Base-by-base conservation (phyloP, 306 rosid species). In the Quercus cerris region DNA sequence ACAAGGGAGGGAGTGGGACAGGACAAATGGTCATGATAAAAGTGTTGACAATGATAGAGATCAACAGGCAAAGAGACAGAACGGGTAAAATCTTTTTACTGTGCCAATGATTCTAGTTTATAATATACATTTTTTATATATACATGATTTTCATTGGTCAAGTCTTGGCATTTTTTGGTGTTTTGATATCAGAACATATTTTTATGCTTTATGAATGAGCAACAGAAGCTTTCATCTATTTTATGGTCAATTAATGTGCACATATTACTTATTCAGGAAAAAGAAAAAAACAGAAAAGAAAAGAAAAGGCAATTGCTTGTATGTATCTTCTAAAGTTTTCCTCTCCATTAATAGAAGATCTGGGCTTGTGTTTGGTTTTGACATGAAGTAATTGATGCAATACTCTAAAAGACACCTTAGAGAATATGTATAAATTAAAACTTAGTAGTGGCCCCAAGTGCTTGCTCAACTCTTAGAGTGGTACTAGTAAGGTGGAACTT, bases 1-100 rank as follows among this genome's bases (percentile, higher is more conserved):
- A 6, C 72, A 52, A 30, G 89, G 82, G 19, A 73, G 82, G 85
- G 85, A 90, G 78, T 76, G 81, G 84, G 94, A 89, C 41, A 80
- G 83, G 82, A 62, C 67, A 75, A 87, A 88, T 33, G 86, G 68
- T 75, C 87, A 70, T 70, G 88, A 82, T 74, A 82, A 49, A 77
- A 75, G 78, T 74, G 81, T 81, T 74, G 92, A 77, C 28, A 79
- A 59, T 77, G 92, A 86, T 67, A 83, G 81, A 78, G 81, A 81
- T 72, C 86, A 82, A 41, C 79, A 49, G 33, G 56, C 87, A 3
- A 88, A 89, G 83, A 87, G 93, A 86, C 79, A 79, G 83, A 87
- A 75, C 23, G 86, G 87, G 99, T 95, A 84, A 83, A 89, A 75
- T 58, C 38, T 78, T 75, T 59, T 25, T 62, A 28, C 5, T 73